Percentiles rank a stretch among this genome's conserved stretches.
phyloP scores from a whole-genome alignment of 2,329 filamentous ascomycete species.

The Hypoxylon sp. region DNA sequence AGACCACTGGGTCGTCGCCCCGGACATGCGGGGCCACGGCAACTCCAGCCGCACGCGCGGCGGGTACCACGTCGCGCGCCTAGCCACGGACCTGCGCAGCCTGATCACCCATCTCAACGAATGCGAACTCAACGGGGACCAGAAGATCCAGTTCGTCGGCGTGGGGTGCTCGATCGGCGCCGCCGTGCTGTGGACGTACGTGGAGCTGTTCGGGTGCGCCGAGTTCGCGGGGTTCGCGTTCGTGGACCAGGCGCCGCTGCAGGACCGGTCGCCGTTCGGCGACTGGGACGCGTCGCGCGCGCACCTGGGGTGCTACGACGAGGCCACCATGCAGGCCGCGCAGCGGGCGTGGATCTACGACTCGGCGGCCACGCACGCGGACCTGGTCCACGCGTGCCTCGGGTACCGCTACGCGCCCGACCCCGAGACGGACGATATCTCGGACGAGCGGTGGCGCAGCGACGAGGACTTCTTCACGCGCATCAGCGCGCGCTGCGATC shows the following conservation, averaged over 20 bases:
- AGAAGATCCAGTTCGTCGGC: conserved; percentile 48
- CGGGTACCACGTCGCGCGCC: conserved; percentile 59
- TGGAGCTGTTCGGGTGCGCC: conserved; percentile 56
- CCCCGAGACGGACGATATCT: conserved; percentile 44
- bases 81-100: conserved; percentile 57
- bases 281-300: conserved; percentile 54
- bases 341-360: conserved; percentile 67
- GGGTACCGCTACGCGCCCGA: conserved; percentile 55
- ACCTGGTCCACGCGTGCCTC: conserved; percentile 55
- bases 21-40: conserved; percentile 60
- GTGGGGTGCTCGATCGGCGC: conserved; percentile 61
- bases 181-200: conserved; percentile 59
- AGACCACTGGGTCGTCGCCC: conserved; percentile 57
- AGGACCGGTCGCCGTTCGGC: conserved; percentile 55
- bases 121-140: background rate
- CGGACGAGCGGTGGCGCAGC: conserved; percentile 42
- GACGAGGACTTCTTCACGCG: conserved; percentile 57
- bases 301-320: conserved; percentile 58
- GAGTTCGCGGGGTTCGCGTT: conserved; percentile 56
- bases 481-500: conserved; percentile 56
- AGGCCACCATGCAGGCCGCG: conserved; percentile 55
- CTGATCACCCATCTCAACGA: conserved; percentile 52
- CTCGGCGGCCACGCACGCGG: conserved; percentile 54
- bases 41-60: conserved; percentile 52
- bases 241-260: conserved; percentile 60